Evolutionary conservation across 495 filamentous ascomycete genomes (phyloP).

Genomic region (Cercophora samala): DNA sequence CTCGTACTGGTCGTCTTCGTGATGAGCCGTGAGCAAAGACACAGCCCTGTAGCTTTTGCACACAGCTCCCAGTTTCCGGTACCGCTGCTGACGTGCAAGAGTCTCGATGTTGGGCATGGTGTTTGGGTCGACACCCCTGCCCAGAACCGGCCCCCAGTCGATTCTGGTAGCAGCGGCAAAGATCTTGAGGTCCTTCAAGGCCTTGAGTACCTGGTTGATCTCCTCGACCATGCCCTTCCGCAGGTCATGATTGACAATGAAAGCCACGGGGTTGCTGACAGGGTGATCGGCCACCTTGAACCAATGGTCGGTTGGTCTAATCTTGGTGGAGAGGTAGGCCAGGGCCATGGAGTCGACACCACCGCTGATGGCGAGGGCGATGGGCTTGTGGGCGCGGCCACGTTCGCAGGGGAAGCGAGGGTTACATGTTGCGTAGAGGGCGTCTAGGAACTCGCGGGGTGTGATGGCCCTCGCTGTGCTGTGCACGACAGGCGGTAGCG

Average conservation of each 20-base stretch:
- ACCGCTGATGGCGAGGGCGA: conserved; percentile 81
- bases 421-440: conserved; percentile 49
- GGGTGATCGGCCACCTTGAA: conserved; percentile 38
- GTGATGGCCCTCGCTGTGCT: conserved; percentile 47
- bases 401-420: conserved; percentile 38
- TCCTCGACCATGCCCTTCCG: conserved; percentile 67
- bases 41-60: conserved; percentile 50
- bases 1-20: conserved; percentile 82
- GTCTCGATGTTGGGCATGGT: conserved; percentile 69
- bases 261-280: conserved; percentile 50
- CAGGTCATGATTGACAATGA: conserved; percentile 77
- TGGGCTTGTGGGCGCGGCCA: conserved; percentile 23
- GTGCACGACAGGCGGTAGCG: conserved; percentile 39
- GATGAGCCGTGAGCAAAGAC: conserved; percentile 73
- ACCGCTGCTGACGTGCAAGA: conserved; percentile 70
- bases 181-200: conserved; percentile 43
- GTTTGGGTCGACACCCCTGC: conserved; percentile 30
- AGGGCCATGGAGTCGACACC: conserved; percentile 97
- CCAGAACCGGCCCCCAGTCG: conserved; percentile 36
- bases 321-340: conserved; percentile 62
- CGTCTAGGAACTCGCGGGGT: conserved; percentile 50
- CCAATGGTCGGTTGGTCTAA: conserved; percentile 22
- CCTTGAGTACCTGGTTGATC: conserved; percentile 55
- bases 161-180: conserved; percentile 26
- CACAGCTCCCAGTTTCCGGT: conserved; percentile 61